Evolutionary conservation across 345 rosid genomes (phyloP).

Genomic region (Citrus mangshanensis): DNA sequence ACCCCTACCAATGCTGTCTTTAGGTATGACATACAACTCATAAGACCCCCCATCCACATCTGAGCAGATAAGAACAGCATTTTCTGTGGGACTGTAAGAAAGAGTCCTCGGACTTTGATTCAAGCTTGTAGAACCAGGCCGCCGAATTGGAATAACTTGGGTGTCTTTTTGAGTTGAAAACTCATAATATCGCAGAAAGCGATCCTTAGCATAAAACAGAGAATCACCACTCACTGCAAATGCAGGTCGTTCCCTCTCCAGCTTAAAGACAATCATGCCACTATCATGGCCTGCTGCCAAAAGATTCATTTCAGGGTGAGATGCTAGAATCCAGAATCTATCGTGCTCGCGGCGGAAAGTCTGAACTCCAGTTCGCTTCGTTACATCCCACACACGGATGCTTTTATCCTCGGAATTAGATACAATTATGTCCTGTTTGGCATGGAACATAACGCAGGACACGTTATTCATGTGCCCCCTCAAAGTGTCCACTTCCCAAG

Average conservation of each 20-base stretch:
- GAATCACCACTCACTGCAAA: slow-evolving; percentile 79
- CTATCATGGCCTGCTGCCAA: slow-evolving; percentile 98
- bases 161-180: slow-evolving; percentile 74
- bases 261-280: slow-evolving; percentile 94
- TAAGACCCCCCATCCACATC: slow-evolving; percentile 94
- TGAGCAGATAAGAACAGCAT: slow-evolving; percentile 80
- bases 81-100: slow-evolving; percentile 91
- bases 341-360: slow-evolving; percentile 97
- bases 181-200: slow-evolving; percentile 74
- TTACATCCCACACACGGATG: slow-evolving; percentile 96
- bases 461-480: slow-evolving; percentile 96
- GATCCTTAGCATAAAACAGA: slow-evolving; percentile 74
- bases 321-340: slow-evolving; percentile 89
- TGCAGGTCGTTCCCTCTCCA: slow-evolving; percentile 96
- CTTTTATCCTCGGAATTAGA: slow-evolving; percentile 97
- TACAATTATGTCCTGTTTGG: slow-evolving; percentile 92
- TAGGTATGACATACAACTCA: slow-evolving; percentile 80
- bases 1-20: slow-evolving; percentile 69
- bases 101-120: slow-evolving; percentile 90
- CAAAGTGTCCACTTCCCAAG: slow-evolving; percentile 98
- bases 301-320: slow-evolving; percentile 94
- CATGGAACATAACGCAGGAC: slow-evolving; percentile 93
- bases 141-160: slow-evolving; percentile 76
- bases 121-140: slow-evolving; percentile 72
- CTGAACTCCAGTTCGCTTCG: slow-evolving; percentile 85